Evolutionary conservation across 1,284 basidiomycete species (phyloP), one percentile per base, ranked within the genome.

Genomic region (Sporisorium exsertum): DNA sequence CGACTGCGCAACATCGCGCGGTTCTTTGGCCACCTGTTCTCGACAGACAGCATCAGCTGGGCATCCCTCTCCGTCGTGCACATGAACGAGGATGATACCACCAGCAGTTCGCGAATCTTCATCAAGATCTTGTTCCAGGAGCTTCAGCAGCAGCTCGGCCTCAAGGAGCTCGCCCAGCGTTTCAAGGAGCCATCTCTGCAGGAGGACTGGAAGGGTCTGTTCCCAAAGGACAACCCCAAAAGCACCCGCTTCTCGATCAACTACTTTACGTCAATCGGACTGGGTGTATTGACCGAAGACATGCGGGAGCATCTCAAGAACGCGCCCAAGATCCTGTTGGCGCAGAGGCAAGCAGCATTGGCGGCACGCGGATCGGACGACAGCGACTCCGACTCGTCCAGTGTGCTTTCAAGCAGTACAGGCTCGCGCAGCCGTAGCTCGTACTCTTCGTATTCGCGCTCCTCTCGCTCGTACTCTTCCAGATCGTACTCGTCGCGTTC

Each of bases 231-330:
- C 86, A 92, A 96, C 75, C 96, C 96, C 1, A 96, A 95, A 87
- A 93, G 98, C 83, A 98, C 96, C 0, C 90, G 96, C 49, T 99
- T 99, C 87, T 90, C 94, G 6, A 97, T 99, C 91, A 99, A 99
- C 86, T 97, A 96, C 87, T 85, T 84, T 37, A 99, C 96, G 2
- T 94, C 93, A 84, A 92, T 99, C 78, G 94, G 94, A 0, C 84
- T 98, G 65, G 97, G 97, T 67, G 89, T 90, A 10, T 86, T 97
- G 66, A 99, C 96, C 0, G 96, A 99, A 86, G 92, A 93, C 33
- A 98, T 99, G 96, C 89, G 96, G 83, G 94, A 95, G 84, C 94
- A 95, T 84, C 88, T 99, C 64, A 94, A 95, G 92, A 95, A 95
- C 79, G 94, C 94, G 2, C 95, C 95, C 6, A 91, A 91, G 66